Conservation (phyloP, 2,329 filamentous ascomycete genomes). For the Pezicula neosporulosa region DNA sequence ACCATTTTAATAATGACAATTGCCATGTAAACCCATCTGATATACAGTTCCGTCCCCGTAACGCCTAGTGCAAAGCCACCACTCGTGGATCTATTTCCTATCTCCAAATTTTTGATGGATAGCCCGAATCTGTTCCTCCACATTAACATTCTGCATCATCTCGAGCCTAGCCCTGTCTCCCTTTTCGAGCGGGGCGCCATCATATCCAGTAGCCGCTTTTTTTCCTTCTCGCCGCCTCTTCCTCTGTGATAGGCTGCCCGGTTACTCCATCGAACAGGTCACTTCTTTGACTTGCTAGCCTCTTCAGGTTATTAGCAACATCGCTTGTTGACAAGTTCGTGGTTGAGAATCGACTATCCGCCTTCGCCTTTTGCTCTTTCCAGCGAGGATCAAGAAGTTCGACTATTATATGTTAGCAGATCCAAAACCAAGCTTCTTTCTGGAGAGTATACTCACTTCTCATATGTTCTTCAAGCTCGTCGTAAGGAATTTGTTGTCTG, state of each 20-base stretch:
- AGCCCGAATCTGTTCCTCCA: constrained; percentile 79
- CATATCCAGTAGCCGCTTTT: constrained; percentile 66
- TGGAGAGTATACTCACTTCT: constrained; percentile 54
- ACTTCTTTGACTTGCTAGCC: constrained; percentile 82
- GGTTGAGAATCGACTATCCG: constrained; percentile 77
- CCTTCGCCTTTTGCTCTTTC: constrained; percentile 93
- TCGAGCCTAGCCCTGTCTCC: constrained; percentile 49
- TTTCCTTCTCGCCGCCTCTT: constrained; percentile 76
- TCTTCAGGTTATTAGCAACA: constrained; percentile 90
- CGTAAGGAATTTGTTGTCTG: constrained; percentile 80
- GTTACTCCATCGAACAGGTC: constrained; percentile 80
- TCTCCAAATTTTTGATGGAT: constrained; percentile 55
- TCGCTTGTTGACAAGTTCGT: constrained; percentile 85
- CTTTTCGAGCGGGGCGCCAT: constrained; percentile 56
- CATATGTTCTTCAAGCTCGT: constrained; percentile 90
- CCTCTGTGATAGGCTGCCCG: constrained; percentile 63
- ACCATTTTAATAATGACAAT: not conserved
- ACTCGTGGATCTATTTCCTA: constrained; percentile 17
- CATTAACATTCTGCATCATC: constrained; percentile 67
- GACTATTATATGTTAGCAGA: constrained; percentile 40
- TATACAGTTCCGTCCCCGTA: constrained; percentile 1
- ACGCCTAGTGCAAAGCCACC: not conserved
- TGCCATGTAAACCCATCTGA: not conserved
- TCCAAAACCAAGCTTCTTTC: not conserved
- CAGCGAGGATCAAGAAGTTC: constrained; percentile 90